A percentile compares a stretch with the other conserved stretches of the same genome.
phyloP scores from a whole-genome alignment of 805 yeast species.

The Lachancea fermentati region DNA sequence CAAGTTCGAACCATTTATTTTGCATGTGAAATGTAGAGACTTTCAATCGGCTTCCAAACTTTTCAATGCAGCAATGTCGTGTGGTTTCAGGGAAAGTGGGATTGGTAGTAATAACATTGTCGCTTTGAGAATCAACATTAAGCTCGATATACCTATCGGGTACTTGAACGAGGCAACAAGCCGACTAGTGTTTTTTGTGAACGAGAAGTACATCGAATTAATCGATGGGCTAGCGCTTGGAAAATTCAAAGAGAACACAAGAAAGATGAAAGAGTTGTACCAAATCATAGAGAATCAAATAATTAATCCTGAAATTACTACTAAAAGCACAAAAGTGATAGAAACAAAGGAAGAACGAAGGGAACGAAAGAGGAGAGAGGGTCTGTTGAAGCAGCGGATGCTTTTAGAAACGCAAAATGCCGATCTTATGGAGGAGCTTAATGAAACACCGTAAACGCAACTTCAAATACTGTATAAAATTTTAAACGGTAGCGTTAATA shows the following conservation, averaged over 20 bases:
- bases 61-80: conserved; percentile 67
- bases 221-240: conserved; percentile 52
- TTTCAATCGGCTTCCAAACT: conserved; percentile 51
- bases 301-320: conserved; percentile 17
- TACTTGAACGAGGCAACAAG: conserved; percentile 34
- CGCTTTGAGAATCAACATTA: conserved; percentile 64
- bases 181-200: conserved; percentile 41
- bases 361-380: conserved; percentile 48
- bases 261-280: conserved; percentile 47
- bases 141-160: conserved; percentile 75
- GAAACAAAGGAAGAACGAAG: conserved; percentile 58
- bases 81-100: conserved; percentile 86
- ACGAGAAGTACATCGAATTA: conserved; percentile 43
- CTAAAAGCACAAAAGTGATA: conserved; percentile 2
- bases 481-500: not conserved
- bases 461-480: not conserved
- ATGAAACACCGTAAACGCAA: not conserved
- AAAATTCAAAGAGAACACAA: conserved; percentile 60
- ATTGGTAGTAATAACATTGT: conserved; percentile 75
- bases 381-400: conserved; percentile 21
- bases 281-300: conserved; percentile 34
- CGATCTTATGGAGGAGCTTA: not conserved
- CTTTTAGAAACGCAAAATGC: not conserved
- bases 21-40: conserved; percentile 76
- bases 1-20: conserved; percentile 80